Evolutionary conservation across 495 filamentous ascomycete genomes (phyloP).

Genomic region (Jackrogersella minutella): DNA sequence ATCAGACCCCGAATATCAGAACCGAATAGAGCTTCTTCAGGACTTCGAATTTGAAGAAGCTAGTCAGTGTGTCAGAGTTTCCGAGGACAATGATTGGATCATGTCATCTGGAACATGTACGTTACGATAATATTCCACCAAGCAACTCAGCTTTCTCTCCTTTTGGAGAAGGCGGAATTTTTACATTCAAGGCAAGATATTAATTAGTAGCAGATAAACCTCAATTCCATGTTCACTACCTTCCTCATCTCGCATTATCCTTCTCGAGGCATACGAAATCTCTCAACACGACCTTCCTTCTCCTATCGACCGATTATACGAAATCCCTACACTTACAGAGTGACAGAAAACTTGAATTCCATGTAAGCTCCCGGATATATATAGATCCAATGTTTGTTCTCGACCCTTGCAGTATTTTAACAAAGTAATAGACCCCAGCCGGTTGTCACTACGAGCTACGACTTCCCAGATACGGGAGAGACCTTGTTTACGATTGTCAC

Average conservation of each 20-base stretch:
- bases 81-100: constrained; percentile 97
- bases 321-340: constrained; percentile 94
- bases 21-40: constrained; percentile 92
- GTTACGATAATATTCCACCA: neutral
- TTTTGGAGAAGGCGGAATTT: constrained; percentile 54
- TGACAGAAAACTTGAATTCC: constrained; percentile 91
- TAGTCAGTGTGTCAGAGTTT: constrained; percentile 88
- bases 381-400: neutral
- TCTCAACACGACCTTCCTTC: constrained; percentile 90
- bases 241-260: constrained; percentile 90
- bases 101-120: constrained; percentile 85
- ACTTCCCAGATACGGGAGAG: constrained; percentile 90
- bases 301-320: constrained; percentile 93
- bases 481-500: constrained; percentile 84
- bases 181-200: constrained; percentile 33
- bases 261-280: constrained; percentile 91
- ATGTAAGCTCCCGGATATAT: constrained; percentile 49
- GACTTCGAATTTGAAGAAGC: constrained; percentile 99
- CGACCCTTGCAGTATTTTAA: neutral
- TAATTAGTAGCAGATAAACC: constrained; percentile 71
- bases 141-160: neutral
- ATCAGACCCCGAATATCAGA: constrained; percentile 89
- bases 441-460: constrained; percentile 89
- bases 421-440: constrained; percentile 64
- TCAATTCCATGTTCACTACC: constrained; percentile 94